Evolutionary conservation across 2,329 filamentous ascomycete genomes (phyloP), one percentile per base, ranked within the genome.

Genomic region (Aureobasidium sp.): DNA sequence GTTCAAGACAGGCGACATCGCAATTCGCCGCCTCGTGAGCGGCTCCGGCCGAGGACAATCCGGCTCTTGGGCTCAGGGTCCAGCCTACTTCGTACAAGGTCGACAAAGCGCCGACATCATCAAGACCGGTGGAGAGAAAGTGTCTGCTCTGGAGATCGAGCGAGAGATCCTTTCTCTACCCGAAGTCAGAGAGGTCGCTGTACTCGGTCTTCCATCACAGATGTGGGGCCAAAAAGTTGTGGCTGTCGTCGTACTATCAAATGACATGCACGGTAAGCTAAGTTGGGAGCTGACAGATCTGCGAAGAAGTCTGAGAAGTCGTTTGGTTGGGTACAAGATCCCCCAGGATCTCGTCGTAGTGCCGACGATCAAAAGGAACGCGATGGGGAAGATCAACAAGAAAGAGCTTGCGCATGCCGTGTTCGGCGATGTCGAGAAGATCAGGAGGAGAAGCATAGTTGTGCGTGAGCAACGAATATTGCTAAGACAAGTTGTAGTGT

Each of bases 1-100:
- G 92, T 99, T 99, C 82, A 94, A 91, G 76, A 99, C 94, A 0
- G 94, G 94, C 42, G 94, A 99, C 73, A 87, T 99, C 3, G 93
- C 94, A 2, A 82, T 91, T 5, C 72, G 79, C 13, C 69, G 76
- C 36, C 62, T 2, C 68, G 73, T 44, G 9, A n/a, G 4, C n/a
- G 41, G 41, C 5, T 9, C 41, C 3, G 41, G 41, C 25, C 16
- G n/a, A 25, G 6, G 81, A 80, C 41, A 70, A 73, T 48, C 80
- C 76, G 73, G 76, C 29, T 70, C 75, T 5, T 89, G 87, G 86
- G 82, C 85, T 2, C 75, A 73, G 32, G 88, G 88, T 3, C 82
- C 85, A 47, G 80, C 90, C 73, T 97, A 93, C 77, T 97, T 96
- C 76, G 96, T 99, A 72, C 88, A 89, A 48, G 93, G 79, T 30